Evolutionary conservation across 2,329 filamentous ascomycete genomes (phyloP), one percentile per base, ranked within the genome.

Genomic region (Cadophora sp.): DNA sequence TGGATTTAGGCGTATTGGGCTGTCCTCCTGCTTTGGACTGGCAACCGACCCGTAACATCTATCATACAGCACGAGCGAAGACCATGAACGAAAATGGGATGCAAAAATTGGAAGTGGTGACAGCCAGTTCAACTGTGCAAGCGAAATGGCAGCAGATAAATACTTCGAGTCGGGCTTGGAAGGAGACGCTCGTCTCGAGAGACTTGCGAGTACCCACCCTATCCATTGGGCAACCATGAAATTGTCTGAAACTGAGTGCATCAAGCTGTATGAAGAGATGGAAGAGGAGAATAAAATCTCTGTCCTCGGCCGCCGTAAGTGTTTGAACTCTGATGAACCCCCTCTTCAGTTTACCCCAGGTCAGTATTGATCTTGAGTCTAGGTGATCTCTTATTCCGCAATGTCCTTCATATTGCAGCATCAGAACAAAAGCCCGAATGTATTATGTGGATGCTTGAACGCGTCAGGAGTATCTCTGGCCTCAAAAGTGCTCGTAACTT

Each of bases 1-100:
- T 43, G 77, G 77, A 16, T 79, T 78, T 66, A 74, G 77, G 59
- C 70, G 77, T 41, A 71, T 80, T 58, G 78, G 78, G 8, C 72
- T 71, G 39, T 77, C 76, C 7, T 47, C 41, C 22, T 79, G 72
- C 68, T 77, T 78, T 56, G 76, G 20, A 24, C 16, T 27, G 3
- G 56, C 56, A n/a, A 45, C n/a, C 1, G 56, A 59, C 27, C 18
- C 8, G 13, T 18, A 9, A 3, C 39, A 59, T 27, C 4, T n/a
- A 4, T 43, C 56, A 14, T 22, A 39, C 22, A 30, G 27, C 1
- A 8, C 27, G 48, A 30, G 48, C 27, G 48, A 14, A 30, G 48
- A 30, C 6, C 1, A 16, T 6, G 48, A 51, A 30, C 48, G 24
- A 20, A 51, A 51, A 18, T 51, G 48, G 48, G 48, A 51, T 18